Conservation (phyloP, 2,329 filamentous ascomycete species). For the Colletotrichum sp. region DNA sequence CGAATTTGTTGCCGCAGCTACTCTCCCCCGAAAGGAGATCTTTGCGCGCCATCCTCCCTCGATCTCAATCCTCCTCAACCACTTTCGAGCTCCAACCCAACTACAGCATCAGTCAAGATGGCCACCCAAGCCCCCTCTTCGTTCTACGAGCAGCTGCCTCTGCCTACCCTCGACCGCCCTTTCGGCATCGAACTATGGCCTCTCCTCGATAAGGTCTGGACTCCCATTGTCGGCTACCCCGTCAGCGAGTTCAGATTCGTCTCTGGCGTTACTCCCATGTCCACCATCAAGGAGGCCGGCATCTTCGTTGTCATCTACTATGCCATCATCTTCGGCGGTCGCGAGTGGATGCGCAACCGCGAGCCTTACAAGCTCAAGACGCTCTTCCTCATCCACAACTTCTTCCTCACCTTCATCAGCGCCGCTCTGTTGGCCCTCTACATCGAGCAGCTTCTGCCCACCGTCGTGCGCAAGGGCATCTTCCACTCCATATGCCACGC, state of each 20-base stretch:
- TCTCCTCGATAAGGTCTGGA: conserved; percentile 88
- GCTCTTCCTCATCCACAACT: conserved; percentile 96
- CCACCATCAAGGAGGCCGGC: conserved; percentile 82
- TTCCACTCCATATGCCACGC: conserved; percentile 87
- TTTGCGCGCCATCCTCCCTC: neutral
- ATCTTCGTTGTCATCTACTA: conserved; percentile 90
- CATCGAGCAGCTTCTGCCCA: conserved; percentile 88
- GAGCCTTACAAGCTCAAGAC: conserved; percentile 85
- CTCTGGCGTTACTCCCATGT: conserved; percentile 84
- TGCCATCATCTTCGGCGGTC: conserved; percentile 88
- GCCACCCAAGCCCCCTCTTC: conserved; percentile 42
- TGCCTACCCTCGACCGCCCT: conserved; percentile 86
- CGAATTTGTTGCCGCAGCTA: neutral
- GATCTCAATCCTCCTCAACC: neutral
- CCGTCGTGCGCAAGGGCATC: conserved; percentile 77
- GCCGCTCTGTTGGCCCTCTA: conserved; percentile 82
- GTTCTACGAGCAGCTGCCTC: conserved; percentile 62
- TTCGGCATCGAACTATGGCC: conserved; percentile 95
- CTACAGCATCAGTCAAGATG: conserved; percentile 32
- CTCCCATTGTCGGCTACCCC: conserved; percentile 78
- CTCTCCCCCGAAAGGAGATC: neutral
- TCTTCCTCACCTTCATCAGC: conserved; percentile 88
- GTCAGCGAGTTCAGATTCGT: conserved; percentile 87
- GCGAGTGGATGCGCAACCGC: conserved; percentile 89
- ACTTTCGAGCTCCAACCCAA: conserved; percentile 2